Evolutionary conservation across 148 eudicot genomes (phyloP).

Genomic region (Chenopodium berlandieri): DNA sequence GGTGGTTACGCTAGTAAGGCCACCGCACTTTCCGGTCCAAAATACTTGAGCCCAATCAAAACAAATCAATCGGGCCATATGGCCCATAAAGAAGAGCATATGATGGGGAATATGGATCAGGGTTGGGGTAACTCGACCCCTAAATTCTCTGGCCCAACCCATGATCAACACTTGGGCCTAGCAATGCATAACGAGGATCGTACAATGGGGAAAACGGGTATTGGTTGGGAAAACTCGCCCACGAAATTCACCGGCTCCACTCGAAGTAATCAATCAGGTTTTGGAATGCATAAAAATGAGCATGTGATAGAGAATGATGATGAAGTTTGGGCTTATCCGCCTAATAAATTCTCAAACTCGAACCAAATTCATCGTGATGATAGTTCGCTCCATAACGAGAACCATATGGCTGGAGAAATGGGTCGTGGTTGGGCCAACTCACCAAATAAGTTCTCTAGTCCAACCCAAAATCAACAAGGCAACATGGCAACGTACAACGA

Average conservation of each 20-base stretch:
- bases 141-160: not conserved
- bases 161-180: not conserved
- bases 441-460: not conserved
- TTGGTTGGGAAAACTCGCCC: slow-evolving; percentile 7
- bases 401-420: slow-evolving; percentile 9
- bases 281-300: not conserved
- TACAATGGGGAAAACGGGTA: not conserved
- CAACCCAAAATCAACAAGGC: not conserved
- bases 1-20: slow-evolving; percentile 16
- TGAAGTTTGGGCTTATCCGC: slow-evolving; percentile 1
- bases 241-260: not conserved
- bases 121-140: slow-evolving; percentile 5
- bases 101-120: slow-evolving; percentile 18
- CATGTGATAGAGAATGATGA: slow-evolving; percentile 6
- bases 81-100: not conserved
- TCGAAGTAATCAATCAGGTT: not conserved
- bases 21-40: not conserved
- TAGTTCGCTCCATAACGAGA: not conserved
- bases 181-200: slow-evolving; percentile 10
- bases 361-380: not conserved
- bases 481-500: not conserved
- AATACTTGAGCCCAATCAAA: not conserved
- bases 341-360: not conserved
- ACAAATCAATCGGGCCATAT: not conserved
- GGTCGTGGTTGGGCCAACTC: slow-evolving; percentile 2